Evolutionary conservation across 2,329 filamentous ascomycete genomes (phyloP), one percentile per base, ranked within the genome.

Genomic region (Fusarium sp.): DNA sequence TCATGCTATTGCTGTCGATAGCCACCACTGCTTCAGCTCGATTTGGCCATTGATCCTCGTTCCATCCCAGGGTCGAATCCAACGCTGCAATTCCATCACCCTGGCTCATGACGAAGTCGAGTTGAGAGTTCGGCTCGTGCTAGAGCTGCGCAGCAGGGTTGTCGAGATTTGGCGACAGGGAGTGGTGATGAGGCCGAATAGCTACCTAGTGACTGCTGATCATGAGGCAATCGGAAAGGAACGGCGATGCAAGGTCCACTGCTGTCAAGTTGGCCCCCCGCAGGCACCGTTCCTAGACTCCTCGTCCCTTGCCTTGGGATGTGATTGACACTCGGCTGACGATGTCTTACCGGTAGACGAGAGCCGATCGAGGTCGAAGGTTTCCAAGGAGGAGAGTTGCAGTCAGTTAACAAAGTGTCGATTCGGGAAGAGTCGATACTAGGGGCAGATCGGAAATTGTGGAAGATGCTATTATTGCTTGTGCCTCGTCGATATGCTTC

Each of bases 191-290:
- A 71, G 67, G 67, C 64, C 69, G 67, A 70, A 60, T 64, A 67
- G 56, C 53, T 38, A 60, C 49, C 63, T 69, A 69, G 60, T 53
- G 57, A 69, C 57, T 68, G 77, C 73, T 76, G 77, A 78, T 78
- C 77, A 76, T 78, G 56, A 72, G 60, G 62, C 54, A 71, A 64
- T 56, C 73, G 75, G 77, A 77, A 78, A 77, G 77, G 74, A 78
- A 69, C 62, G 43, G 64, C 71, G 66, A 69, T 65, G 71, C 63
- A 61, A 75, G 74, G 62, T 57, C 77, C 77, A 78, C 77, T 68
- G 72, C 46, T 75, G 71, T 74, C 71, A 73, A 74, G 44, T 59
- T 44, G 58, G 49, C 54, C 66, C 71, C 65, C 49, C 47, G 54
- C 58, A 71, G 58, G 62, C 46, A 65, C 69, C 66, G 32, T 53